phyloP scores from a whole-genome alignment of 306 rosid genomes.

The Dryas alaskensis region DNA sequence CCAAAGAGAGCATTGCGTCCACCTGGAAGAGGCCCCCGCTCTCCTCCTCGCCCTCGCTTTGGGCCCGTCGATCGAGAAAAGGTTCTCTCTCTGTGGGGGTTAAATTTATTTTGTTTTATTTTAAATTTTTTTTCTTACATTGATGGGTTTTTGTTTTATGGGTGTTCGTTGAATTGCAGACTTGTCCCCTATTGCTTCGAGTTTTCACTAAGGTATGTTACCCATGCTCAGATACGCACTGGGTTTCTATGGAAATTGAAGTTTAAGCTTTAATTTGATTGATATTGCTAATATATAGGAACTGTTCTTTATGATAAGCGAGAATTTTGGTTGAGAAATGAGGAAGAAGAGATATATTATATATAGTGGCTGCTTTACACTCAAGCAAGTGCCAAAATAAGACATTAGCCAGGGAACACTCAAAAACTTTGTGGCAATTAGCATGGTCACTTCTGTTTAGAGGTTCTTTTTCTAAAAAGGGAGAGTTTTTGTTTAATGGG shows the following conservation, averaged over 20 bases:
- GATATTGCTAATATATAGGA: background rate
- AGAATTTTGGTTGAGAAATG: background rate
- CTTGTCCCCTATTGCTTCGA: slow-evolving; percentile 84
- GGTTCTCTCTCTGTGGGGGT: slow-evolving; percentile 28
- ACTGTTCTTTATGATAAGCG: background rate
- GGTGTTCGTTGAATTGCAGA: slow-evolving; percentile 38
- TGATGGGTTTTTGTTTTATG: background rate
- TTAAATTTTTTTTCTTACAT: background rate
- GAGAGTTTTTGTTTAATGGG: background rate
- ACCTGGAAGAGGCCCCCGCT: slow-evolving; percentile 29
- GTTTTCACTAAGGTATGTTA: slow-evolving; percentile 79
- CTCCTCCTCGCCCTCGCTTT: slow-evolving; percentile 33
- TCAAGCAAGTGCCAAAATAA: background rate
- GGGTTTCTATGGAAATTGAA: background rate
- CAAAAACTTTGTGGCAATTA: background rate
- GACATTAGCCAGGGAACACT: background rate
- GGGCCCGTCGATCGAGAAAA: slow-evolving; percentile 49
- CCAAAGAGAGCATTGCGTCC: slow-evolving; percentile 44
- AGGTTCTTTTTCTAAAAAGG: background rate
- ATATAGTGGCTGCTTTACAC: background rate
- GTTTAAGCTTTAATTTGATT: background rate
- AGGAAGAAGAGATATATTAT: background rate
- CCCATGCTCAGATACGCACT: background rate
- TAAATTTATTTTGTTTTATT: background rate
- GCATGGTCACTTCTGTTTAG: background rate